phyloP scores from a whole-genome alignment of 2,329 filamentous ascomycete species.

The Penicillium verrucosum region DNA sequence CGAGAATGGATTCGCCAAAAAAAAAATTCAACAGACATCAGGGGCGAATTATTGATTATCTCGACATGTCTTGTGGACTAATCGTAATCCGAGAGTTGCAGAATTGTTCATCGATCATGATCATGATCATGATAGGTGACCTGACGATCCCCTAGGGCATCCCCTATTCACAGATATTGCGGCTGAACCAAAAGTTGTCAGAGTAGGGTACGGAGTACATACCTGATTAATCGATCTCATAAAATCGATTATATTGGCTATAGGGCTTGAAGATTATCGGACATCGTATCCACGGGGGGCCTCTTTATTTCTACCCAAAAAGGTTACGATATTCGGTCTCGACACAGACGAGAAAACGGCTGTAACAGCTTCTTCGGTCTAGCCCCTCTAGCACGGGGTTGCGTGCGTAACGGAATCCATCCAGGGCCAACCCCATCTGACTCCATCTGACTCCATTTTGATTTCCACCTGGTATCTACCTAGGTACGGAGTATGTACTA shows the following conservation, averaged over 20 bases:
- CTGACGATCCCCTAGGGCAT: neutral
- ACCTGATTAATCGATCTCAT: neutral
- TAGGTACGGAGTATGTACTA: neutral
- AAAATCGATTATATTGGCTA: neutral
- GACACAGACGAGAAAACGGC: neutral
- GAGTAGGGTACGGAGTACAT: neutral
- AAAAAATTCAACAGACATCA: neutral
- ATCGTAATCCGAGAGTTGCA: neutral
- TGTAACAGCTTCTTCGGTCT: neutral
- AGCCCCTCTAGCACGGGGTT: neutral
- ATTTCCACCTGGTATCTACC: neutral
- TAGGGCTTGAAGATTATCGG: neutral
- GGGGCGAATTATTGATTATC: neutral
- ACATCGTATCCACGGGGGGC: conserved; percentile 12
- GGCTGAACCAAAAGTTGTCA: neutral
- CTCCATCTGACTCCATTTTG: neutral
- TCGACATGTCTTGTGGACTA: neutral
- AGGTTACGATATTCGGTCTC: neutral
- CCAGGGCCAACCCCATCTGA: neutral
- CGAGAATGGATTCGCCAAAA: neutral
- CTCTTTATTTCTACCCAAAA: conserved; percentile 8
- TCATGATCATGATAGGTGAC: neutral
- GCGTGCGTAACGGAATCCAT: neutral
- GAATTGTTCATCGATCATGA: neutral
- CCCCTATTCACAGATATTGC: neutral